Conservation (phyloP, 257 asterid genomes). For the Solanum appendiculatum region DNA sequence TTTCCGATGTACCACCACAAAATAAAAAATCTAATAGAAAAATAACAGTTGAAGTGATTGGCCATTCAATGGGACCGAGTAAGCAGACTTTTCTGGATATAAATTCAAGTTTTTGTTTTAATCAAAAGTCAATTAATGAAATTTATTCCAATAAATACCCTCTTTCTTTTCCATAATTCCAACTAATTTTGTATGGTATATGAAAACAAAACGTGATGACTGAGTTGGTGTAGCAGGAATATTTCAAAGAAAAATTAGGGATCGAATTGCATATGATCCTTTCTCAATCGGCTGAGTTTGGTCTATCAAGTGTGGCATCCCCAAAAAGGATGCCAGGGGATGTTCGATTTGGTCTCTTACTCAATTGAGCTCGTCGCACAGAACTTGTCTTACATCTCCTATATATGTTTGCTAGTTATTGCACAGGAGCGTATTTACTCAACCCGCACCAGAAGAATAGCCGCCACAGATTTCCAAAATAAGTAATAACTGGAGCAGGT, state of each 20-base stretch:
- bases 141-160: background rate
- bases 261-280: background rate
- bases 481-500: background rate
- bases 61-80: conserved; percentile 7
- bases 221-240: background rate
- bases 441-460: too few species aligned
- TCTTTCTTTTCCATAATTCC: background rate
- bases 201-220: background rate
- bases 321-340: background rate
- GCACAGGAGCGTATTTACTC: background rate
- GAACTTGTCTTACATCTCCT: background rate
- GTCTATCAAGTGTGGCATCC: background rate
- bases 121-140: background rate
- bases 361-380: background rate
- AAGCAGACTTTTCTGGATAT: conserved; percentile 11
- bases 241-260: background rate
- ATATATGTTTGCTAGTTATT: background rate
- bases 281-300: background rate
- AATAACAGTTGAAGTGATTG: too few species aligned
- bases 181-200: background rate
- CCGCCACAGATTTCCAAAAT: too few species aligned
- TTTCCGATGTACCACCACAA: background rate
- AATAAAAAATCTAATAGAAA: too few species aligned
- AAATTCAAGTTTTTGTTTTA: background rate
- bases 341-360: background rate